Conservation (phyloP, 2,329 filamentous ascomycete genomes). For the Fusarium illudens region DNA sequence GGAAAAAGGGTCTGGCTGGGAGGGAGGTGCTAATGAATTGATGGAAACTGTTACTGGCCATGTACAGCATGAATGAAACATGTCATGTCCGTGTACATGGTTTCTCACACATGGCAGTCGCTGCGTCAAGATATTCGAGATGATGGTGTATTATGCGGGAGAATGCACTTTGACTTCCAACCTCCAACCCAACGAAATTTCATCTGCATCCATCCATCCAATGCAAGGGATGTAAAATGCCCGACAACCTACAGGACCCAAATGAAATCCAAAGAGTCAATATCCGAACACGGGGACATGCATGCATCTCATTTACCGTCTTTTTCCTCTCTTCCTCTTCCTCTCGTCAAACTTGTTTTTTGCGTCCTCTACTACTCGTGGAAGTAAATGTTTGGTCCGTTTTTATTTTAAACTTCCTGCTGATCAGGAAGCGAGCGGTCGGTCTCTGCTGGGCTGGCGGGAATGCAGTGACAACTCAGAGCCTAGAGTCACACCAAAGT, state of each 20-base stretch:
- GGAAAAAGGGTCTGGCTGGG: slow-evolving; percentile 3
- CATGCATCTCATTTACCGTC: slow-evolving; percentile 4
- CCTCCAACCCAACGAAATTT: slow-evolving; percentile 7
- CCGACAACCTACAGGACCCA: not conserved
- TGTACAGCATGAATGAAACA: slow-evolving; percentile 20
- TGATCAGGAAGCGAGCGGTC: slow-evolving; percentile 7
- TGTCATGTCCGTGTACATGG: not conserved
- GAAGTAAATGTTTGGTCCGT: slow-evolving; percentile 30
- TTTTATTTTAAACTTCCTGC: slow-evolving; percentile 4
- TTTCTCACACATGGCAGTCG: slow-evolving; percentile 9
- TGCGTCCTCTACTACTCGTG: slow-evolving; percentile 25
- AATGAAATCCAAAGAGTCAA: slow-evolving; percentile 3
- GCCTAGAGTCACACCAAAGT: slow-evolving; percentile 26
- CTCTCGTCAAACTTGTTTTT: slow-evolving; percentile 9
- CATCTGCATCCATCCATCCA: not conserved
- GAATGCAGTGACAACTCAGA: slow-evolving; percentile 44
- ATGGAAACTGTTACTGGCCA: slow-evolving; percentile 28
- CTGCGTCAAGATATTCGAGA: not conserved
- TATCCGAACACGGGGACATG: slow-evolving; percentile 25
- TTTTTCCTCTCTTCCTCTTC: not conserved
- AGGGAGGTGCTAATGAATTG: slow-evolving; percentile 11
- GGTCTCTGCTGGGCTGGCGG: slow-evolving; percentile 19
- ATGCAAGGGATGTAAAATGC: slow-evolving; percentile 1
- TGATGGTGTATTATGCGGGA: not conserved
- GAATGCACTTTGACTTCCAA: not conserved